Conservation (phyloP, 441 rosid species). For the Sinapis alba region DNA sequence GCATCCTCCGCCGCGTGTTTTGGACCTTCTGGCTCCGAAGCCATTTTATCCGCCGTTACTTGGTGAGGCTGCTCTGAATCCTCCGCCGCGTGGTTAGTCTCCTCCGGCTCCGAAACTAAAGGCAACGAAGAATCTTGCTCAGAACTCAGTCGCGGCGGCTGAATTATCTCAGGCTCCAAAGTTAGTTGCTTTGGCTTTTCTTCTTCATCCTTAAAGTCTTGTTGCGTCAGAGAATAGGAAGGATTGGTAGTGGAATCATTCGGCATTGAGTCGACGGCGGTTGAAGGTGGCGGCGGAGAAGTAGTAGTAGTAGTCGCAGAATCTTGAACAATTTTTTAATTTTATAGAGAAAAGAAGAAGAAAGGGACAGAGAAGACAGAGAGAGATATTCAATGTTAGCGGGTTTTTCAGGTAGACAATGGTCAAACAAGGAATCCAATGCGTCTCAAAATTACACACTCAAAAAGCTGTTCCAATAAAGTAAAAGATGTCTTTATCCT, state of each 20-base stretch:
- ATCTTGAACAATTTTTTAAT: conserved; percentile 23
- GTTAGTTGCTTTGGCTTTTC: not conserved
- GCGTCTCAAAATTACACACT: conserved; percentile 24
- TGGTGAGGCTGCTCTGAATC: not conserved
- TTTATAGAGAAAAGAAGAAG: conserved; percentile 8
- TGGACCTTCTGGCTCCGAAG: not conserved
- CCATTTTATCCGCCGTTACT: not conserved
- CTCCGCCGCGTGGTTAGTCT: not conserved
- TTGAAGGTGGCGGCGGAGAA: conserved; percentile 33
- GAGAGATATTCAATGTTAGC: conserved; percentile 11
- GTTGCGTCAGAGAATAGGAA: not conserved
- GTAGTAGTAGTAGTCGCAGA: conserved; percentile 26
- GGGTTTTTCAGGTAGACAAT: conserved; percentile 41
- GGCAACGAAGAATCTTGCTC: not conserved
- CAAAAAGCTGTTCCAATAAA: conserved; percentile 38
- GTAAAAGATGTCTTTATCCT: conserved; percentile 19
- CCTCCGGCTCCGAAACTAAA: not conserved
- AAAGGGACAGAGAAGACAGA: conserved; percentile 9
- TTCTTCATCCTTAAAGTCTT: not conserved
- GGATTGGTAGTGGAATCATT: not conserved
- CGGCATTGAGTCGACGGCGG: conserved; percentile 15
- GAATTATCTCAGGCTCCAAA: not conserved
- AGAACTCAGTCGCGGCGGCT: not conserved
- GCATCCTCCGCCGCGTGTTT: not conserved
- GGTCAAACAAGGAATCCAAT: conserved; percentile 44